Evolutionary conservation across 352 stramenopile species (phyloP).

Genomic region (Globisporangium sylvaticum): DNA sequence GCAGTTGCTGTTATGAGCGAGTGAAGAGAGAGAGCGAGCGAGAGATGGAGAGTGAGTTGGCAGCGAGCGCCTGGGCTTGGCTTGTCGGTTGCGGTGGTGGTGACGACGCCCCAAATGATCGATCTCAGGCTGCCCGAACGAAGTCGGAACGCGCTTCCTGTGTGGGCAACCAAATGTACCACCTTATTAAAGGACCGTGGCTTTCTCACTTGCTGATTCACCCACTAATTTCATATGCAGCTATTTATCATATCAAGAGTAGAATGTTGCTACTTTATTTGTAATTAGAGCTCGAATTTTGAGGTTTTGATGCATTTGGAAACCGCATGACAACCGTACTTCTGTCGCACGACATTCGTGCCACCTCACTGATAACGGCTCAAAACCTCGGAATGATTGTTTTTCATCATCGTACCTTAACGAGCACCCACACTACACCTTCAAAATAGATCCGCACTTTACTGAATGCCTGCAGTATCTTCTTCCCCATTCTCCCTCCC

Average conservation of each 20-base stretch:
- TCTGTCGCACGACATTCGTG: neutral
- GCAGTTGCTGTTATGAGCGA: neutral
- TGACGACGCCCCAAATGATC: neutral
- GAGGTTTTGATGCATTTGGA: neutral
- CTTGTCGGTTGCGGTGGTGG: neutral
- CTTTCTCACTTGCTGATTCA: neutral
- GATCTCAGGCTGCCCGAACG: neutral
- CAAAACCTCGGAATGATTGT: neutral
- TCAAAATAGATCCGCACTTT: neutral
- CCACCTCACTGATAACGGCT: neutral
- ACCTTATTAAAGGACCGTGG: neutral
- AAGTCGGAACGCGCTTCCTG: neutral
- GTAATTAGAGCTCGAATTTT: neutral
- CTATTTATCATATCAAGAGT: neutral
- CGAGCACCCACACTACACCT: neutral
- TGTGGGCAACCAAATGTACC: neutral
- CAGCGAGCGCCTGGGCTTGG: neutral
- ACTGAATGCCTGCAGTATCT: neutral
- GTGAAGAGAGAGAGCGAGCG: neutral
- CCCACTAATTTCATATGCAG: neutral
- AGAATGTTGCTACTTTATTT: neutral
- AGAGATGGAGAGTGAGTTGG: neutral
- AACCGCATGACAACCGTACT: neutral
- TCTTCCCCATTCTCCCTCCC: neutral
- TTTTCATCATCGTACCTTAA: neutral